Evolutionary conservation across 2,329 filamentous ascomycete genomes (phyloP), one percentile per base, ranked within the genome.

Genomic region (Sarocladium oryzae): DNA sequence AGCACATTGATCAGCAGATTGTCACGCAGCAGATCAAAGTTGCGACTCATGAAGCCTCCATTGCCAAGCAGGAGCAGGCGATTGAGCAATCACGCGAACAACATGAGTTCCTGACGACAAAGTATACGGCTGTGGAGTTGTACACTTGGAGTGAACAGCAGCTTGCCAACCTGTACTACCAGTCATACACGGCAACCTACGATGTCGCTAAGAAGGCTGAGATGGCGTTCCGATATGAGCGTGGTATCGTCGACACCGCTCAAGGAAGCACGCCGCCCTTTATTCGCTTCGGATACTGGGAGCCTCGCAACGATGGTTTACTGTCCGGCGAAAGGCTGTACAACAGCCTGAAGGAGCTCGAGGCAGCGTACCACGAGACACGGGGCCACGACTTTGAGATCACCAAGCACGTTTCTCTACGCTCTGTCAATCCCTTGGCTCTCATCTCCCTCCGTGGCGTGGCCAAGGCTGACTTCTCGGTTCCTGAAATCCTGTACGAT

Each of bases 401-500:
- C 13, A 15, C 15, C 26, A 54, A 55, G 50, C 20, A 24, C 8
- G 23, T 57, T 2, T 56, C 56, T 13, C 41, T 57, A 4, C 49
- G 51, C 2, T 8, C 36, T 16, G 13, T 49, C 8, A 4, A 54
- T 2, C 54, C 52, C 52, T 51, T 51, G 40, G 50, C 43, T 2
- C 24, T 54, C 21, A 9, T 57, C 1, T 13, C 5, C 8, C 53
- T 57, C 2, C 51, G 51, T 15, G 23, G 46, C 15, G 38, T 20
- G 3, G 53, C 50, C 7, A 30, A 20, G 1, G 18, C 33, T 21
- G 16, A 26, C n/a, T 55, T 57, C 18, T 15, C 35, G 35, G 15
- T 71, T 13, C 58, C 61, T 6, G 68, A 72, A 55, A 28, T 54
- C 4, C 32, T 66, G 4, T 70, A 64, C 53, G 68, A 71, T 56